Evolutionary conservation across 768 basidiomycete genomes (phyloP).

Genomic region (Crassisporium funariophilum): DNA sequence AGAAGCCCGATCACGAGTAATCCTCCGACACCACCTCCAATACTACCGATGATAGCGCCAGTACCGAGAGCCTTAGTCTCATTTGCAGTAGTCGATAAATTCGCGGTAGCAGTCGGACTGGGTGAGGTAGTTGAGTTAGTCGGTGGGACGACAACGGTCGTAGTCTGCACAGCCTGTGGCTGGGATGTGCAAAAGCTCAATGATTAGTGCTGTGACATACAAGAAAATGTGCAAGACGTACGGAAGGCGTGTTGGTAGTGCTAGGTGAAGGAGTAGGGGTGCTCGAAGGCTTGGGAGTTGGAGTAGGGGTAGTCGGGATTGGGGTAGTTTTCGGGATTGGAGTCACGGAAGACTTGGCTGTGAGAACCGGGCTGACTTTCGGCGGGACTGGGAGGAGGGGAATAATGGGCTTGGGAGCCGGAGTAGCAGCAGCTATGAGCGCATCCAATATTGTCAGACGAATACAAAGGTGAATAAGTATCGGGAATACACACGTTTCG

Average conservation of each 20-base stretch:
- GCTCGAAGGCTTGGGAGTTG: too few relatives aligned
- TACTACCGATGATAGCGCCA: conserved; percentile 27
- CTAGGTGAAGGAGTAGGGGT: too few relatives aligned
- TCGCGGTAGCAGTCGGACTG: background rate
- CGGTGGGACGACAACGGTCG: too few relatives aligned
- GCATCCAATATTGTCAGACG: too few relatives aligned
- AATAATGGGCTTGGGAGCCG: background rate
- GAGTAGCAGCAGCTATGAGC: too few relatives aligned
- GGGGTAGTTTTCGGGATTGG: background rate
- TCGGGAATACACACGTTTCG: background rate
- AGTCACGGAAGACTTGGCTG: background rate
- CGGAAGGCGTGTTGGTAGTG: too few relatives aligned
- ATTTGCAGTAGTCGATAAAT: conserved; percentile 1
- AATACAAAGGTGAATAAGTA: background rate
- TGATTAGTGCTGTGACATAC: too few relatives aligned
- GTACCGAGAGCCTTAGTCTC: conserved; percentile 15
- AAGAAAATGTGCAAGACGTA: too few relatives aligned
- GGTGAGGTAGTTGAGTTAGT: background rate
- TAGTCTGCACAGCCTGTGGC: too few relatives aligned
- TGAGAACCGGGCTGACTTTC: background rate
- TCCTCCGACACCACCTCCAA: conserved; percentile 27
- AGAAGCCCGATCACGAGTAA: conserved; percentile 21
- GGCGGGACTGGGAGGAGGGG: background rate
- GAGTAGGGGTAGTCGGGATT: too few relatives aligned
- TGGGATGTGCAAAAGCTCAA: too few relatives aligned